These are phyloP conservation scores for Citrus australasica DNA, from an alignment of 345 rosid genomes.

Conservation along the genomic window DNA sequence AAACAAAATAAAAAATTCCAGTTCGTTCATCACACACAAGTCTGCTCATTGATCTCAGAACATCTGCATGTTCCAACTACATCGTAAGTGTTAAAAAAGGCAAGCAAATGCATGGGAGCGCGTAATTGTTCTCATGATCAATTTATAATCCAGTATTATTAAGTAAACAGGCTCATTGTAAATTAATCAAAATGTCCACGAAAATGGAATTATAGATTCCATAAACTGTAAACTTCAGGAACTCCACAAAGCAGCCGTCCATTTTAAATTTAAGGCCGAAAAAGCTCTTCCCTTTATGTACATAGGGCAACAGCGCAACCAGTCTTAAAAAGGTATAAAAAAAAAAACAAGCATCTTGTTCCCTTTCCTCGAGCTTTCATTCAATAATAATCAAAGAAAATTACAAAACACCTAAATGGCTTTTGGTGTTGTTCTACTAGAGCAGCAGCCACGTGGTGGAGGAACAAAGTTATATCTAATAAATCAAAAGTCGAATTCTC, in stretches of 20 bases:
- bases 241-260: constrained; percentile 22
- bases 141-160: too few relatives aligned
- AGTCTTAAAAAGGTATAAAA: constrained; percentile 1
- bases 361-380: constrained; percentile 31
- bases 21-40: too few relatives aligned
- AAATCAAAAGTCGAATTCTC: constrained; percentile 90
- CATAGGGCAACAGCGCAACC: constrained; percentile 45
- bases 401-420: constrained; percentile 20
- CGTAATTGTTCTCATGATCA: too few relatives aligned
- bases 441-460: constrained; percentile 14
- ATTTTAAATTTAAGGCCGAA: constrained; percentile 18
- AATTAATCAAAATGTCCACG: constrained; percentile 8
- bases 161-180: not conserved
- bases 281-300: constrained; percentile 57
- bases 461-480: constrained; percentile 10
- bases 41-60: not conserved
- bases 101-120: not conserved
- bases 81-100: not conserved
- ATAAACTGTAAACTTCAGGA: constrained; percentile 15
- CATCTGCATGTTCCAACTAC: not conserved
- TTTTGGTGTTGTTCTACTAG: constrained; percentile 8
- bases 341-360: constrained; percentile 20
- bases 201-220: constrained; percentile 18
- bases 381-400: constrained; percentile 22
- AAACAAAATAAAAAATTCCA: too few relatives aligned